Conservation (phyloP, 148 eudicot species). For the Camellia granthamiana region DNA sequence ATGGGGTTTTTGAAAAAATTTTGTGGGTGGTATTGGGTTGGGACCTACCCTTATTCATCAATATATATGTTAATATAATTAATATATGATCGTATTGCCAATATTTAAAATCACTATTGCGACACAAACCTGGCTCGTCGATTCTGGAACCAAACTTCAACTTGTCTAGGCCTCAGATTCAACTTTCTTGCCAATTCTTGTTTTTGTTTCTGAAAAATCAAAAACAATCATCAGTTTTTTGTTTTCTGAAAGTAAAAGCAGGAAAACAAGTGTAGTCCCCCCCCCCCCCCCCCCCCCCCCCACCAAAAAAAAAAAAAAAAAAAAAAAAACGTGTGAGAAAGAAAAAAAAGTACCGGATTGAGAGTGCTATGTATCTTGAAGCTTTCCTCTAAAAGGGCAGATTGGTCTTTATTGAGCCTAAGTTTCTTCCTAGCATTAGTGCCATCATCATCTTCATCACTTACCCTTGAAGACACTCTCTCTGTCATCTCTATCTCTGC, state of each 20-base stretch:
- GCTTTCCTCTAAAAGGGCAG: conserved; percentile 65
- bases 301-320: not conserved
- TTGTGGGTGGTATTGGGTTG: not conserved
- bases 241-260: not conserved
- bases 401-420: conserved; percentile 60
- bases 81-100: too few species aligned
- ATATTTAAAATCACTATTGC: too few species aligned
- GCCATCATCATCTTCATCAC: conserved; percentile 56
- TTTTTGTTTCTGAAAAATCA: conserved; percentile 63
- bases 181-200: conserved; percentile 67
- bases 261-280: not conserved
- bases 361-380: conserved; percentile 68
- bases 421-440: conserved; percentile 54
- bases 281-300: too few species aligned
- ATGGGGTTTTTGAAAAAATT: not conserved
- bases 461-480: conserved; percentile 24
- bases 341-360: conserved; percentile 46
- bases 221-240: not conserved
- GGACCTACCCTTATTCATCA: not conserved
- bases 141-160: conserved; percentile 94
- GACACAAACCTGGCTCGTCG: conserved; percentile 62
- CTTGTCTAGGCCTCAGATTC: conserved; percentile 80
- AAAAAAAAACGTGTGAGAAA: not conserved
- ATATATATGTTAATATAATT: too few species aligned
- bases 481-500: conserved; percentile 30